These are phyloP conservation scores for Russula sp. DNA, from an alignment of 768 basidiomycete genomes.

Conservation along the genomic window DNA sequence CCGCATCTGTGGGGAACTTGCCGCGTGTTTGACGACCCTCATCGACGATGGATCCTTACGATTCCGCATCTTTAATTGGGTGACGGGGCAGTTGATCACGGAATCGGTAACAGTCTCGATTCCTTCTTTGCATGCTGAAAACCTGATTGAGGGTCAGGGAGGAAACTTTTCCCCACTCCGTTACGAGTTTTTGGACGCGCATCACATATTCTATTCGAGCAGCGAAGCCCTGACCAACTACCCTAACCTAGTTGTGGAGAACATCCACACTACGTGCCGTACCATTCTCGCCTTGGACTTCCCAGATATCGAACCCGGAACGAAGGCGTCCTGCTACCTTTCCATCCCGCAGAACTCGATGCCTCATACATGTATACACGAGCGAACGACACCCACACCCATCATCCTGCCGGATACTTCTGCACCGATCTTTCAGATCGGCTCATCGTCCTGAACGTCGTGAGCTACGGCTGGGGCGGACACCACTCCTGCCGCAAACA, in stretches of 20 bases:
- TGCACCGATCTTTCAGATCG: not conserved
- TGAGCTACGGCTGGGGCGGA: conserved; percentile 5
- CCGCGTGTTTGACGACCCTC: conserved; percentile 5
- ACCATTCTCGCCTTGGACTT: conserved; percentile 3
- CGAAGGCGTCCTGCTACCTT: not conserved
- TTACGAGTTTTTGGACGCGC: conserved; percentile 14
- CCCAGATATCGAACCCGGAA: not conserved
- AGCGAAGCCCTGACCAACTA: not conserved
- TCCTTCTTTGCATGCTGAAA: not conserved
- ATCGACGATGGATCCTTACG: conserved; percentile 4
- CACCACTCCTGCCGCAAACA: not conserved
- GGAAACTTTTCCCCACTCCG: not conserved
- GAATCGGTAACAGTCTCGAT: not conserved
- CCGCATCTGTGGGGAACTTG: conserved; percentile 12
- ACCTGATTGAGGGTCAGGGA: not conserved
- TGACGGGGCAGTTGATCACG: not conserved
- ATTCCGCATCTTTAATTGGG: conserved; percentile 7
- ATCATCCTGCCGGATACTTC: not conserved
- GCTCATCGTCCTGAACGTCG: conserved; percentile 7
- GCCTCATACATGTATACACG: not conserved
- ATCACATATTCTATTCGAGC: conserved; percentile 7
- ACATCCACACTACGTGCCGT: not conserved
- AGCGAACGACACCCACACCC: not conserved
- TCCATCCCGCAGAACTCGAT: conserved; percentile 9
- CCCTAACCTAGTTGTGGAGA: conserved; percentile 4